Evolutionary conservation across 1,139 yeast genomes (phyloP).

Genomic region (Yamadazyma triangularis): DNA sequence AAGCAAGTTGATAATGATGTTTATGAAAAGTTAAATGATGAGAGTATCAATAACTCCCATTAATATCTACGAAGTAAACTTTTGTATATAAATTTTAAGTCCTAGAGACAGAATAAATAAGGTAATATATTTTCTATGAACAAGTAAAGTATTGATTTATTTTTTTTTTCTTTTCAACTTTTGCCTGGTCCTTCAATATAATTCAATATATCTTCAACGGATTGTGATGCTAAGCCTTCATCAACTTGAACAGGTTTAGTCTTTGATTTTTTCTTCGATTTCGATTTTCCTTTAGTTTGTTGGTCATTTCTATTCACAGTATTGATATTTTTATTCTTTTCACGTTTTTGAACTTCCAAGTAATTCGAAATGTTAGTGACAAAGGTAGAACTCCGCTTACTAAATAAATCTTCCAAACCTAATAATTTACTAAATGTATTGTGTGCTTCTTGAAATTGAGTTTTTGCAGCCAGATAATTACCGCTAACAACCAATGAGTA

Average conservation of each 20-base stretch:
- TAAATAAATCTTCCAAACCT: conserved; percentile 60
- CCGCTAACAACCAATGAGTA: conserved; percentile 54
- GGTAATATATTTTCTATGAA: conserved; percentile 8
- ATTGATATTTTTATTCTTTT: conserved; percentile 19
- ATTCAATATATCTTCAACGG: conserved; percentile 64
- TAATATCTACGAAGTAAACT: too few relatives aligned
- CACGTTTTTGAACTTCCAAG: conserved; percentile 31
- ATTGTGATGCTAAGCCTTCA: conserved; percentile 55
- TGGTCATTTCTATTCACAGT: not conserved
- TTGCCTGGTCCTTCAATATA: conserved; percentile 51
- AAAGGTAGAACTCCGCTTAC: conserved; percentile 64
- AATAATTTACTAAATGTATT: conserved; percentile 50
- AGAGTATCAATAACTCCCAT: conserved; percentile 2
- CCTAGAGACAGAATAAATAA: too few relatives aligned
- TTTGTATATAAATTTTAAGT: too few relatives aligned
- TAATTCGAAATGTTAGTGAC: conserved; percentile 46
- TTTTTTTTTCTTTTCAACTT: not conserved
- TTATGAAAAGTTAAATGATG: conserved; percentile 4
- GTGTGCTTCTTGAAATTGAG: conserved; percentile 48
- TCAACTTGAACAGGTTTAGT: conserved; percentile 32
- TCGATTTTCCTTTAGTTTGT: not conserved
- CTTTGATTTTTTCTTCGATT: conserved; percentile 5
- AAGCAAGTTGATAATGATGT: conserved; percentile 6
- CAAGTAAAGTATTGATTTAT: conserved; percentile 4
- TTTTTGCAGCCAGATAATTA: conserved; percentile 52